A percentile compares a stretch with the other conserved stretches of the same genome.
phyloP scores from a whole-genome alignment of 2,329 filamentous ascomycete genomes.

The Diaporthe vaccinii region DNA sequence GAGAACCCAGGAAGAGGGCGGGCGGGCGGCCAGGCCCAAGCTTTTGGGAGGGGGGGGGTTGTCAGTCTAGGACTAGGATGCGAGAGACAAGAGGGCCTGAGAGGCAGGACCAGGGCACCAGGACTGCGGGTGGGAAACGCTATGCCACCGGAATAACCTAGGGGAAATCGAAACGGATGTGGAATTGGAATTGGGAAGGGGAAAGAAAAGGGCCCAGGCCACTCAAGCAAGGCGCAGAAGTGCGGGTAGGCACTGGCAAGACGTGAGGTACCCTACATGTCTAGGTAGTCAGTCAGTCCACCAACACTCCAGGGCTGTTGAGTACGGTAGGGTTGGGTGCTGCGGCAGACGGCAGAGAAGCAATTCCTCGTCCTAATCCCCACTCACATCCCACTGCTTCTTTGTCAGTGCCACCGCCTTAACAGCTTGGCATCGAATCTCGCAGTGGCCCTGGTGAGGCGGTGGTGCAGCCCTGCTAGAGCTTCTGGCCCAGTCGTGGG shows the following conservation, averaged over 20 bases:
- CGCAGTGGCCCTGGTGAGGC: neutral
- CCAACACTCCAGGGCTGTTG: neutral
- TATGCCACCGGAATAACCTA: slow-evolving; percentile 28
- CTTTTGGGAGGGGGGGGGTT: neutral
- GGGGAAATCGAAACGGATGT: slow-evolving; percentile 10
- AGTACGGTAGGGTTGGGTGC: slow-evolving; percentile 1
- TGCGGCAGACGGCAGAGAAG: slow-evolving; percentile 14
- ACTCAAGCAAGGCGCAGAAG: neutral
- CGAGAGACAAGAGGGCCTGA: slow-evolving; percentile 4
- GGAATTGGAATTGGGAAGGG: slow-evolving; percentile 9
- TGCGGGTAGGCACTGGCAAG: slow-evolving; percentile 4
- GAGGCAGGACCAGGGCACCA: slow-evolving; percentile 14
- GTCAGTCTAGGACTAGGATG: slow-evolving; percentile 22
- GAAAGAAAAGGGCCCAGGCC: slow-evolving; percentile 22
- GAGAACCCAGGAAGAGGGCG: slow-evolving; percentile 12
- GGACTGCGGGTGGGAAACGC: neutral
- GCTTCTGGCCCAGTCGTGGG: neutral
- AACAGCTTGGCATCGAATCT: slow-evolving; percentile 30
- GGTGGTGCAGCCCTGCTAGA: slow-evolving; percentile 29
- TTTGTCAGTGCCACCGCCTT: neutral
- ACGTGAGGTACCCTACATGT: neutral
- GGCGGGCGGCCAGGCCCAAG: slow-evolving; percentile 30
- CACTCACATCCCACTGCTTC: neutral
- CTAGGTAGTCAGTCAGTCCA: neutral
- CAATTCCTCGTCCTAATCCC: neutral